Percentiles rank a stretch among this genome's conserved stretches.
Evolutionary conservation across 2,329 filamentous ascomycete species (phyloP).

Genomic region (Ploettnerulaceae sp.): DNA sequence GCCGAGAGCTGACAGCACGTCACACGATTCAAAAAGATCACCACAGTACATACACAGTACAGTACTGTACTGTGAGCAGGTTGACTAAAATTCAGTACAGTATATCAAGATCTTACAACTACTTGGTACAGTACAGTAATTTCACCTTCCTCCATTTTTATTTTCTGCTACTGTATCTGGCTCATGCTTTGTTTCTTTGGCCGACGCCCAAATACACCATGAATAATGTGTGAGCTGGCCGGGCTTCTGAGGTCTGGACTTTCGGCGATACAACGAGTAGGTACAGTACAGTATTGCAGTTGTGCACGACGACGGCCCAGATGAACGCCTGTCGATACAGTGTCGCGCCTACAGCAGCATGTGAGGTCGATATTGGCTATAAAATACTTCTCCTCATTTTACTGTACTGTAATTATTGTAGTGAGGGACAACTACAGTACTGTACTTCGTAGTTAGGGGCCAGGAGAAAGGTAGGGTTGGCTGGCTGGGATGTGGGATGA

Average conservation of each 20-base stretch:
- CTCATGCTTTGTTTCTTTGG: constrained; percentile 21
- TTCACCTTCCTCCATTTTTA: too few relatives aligned
- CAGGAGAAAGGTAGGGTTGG: background rate
- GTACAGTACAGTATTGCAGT: constrained; percentile 4
- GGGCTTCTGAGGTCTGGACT: constrained; percentile 1
- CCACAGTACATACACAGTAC: too few relatives aligned
- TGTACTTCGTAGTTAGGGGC: too few relatives aligned
- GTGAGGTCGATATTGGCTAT: constrained; percentile 1
- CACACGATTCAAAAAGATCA: too few relatives aligned
- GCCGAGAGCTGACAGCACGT: too few relatives aligned
- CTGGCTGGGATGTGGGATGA: background rate
- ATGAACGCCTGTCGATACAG: constrained; percentile 11
- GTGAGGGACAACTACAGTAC: too few relatives aligned
- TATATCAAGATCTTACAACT: too few relatives aligned
- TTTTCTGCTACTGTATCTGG: constrained; percentile 8
- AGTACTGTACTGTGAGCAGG: too few relatives aligned
- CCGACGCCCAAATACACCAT: constrained; percentile 13
- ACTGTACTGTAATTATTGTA: background rate
- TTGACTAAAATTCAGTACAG: too few relatives aligned
- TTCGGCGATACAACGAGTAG: background rate
- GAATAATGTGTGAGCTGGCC: constrained; percentile 4
- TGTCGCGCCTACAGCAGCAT: background rate
- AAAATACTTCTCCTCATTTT: too few relatives aligned
- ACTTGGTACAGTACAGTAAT: too few relatives aligned
- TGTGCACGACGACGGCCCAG: constrained; percentile 5